Base-by-base conservation (phyloP, 2,329 filamentous ascomycete species). In the Aspergillus sp. region DNA sequence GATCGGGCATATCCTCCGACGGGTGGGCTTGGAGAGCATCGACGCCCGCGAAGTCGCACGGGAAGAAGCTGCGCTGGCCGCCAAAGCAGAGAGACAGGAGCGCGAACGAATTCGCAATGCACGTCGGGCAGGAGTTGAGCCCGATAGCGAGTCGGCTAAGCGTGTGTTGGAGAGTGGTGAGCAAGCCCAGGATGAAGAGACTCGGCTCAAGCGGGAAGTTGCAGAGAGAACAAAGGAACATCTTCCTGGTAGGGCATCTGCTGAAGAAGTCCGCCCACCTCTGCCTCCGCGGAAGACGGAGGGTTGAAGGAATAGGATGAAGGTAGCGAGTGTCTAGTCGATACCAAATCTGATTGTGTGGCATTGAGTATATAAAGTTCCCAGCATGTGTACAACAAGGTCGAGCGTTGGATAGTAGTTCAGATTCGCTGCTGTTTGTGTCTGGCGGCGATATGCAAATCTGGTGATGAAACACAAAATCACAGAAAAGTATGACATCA, bases 11-110 rank as follows among this genome's bases (percentile, higher is more conserved):
- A 85, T 92, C 53, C 73, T 94, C 26, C 78, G 80, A 54, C 82
- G 82, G 42, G 80, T 90, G 47, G 82, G 83, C 1, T 87, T 88
- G 75, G 87, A 90, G 61, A 83, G 88, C 61, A 68, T 89, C 48
- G 77, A 83, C 52, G 64, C 69, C 17, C 61, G 61, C 5, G 74
- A 78, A 45, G 64, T 77, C 1, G 69, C 74, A n/a, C 68, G 67
- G 8, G 75, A 79, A 56, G 70, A 69, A 52, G 65, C 73, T 47
- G 71, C 70, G 4, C 64, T 78, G 20, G 63, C 63, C 11, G 63
- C 60, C 35, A 73, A 73, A 54, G 71, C 72, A 51, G 63, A 66
- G 36, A 67, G 66, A 47, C 72, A 75, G 47, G 73, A 74, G 45
- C 52, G 68, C 35, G 63, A 71, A 49, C 67, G 65, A 11, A 54